These are phyloP conservation scores for Sugiyamaella neomexicana DNA, from an alignment of 1,139 yeast genomes.

Conservation along the genomic window DNA sequence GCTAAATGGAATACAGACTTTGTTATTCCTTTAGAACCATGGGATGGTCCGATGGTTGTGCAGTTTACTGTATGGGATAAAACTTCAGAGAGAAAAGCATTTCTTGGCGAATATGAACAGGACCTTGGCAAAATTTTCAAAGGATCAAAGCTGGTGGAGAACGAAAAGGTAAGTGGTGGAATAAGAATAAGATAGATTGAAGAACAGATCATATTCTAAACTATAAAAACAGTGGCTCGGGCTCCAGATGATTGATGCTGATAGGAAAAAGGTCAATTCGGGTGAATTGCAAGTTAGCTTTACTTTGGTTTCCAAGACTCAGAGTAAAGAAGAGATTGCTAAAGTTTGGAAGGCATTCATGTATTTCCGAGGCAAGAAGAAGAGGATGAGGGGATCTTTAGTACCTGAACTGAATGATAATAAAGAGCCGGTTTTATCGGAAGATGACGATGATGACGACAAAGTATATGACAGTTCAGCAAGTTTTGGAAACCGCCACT, in stretches of 20 bases:
- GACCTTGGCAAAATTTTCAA: conserved; percentile 46
- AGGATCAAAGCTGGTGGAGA: background rate
- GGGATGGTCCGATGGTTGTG: conserved; percentile 31
- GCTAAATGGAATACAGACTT: conserved; percentile 44
- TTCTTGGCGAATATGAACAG: conserved; percentile 58
- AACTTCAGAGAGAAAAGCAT: conserved; percentile 41
- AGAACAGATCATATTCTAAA: too few species aligned
- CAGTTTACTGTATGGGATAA: conserved; percentile 44
- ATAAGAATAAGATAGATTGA: too few species aligned
- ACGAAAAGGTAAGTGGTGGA: background rate
- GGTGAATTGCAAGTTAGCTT: conserved; percentile 59
- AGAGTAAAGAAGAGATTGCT: conserved; percentile 17
- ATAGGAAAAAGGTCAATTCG: conserved; percentile 39
- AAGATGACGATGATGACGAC: conserved; percentile 18
- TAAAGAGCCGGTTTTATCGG: conserved; percentile 14
- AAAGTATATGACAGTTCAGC: background rate
- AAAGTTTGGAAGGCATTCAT: conserved; percentile 26
- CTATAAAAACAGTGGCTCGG: conserved; percentile 3
- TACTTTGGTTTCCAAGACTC: conserved; percentile 34
- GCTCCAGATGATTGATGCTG: background rate
- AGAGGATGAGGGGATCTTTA: background rate
- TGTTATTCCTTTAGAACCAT: conserved; percentile 31
- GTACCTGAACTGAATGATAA: conserved; percentile 20
- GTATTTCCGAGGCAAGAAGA: conserved; percentile 6
- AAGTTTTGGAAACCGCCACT: background rate